Conservation (phyloP, 2,329 filamentous ascomycete genomes). For the Hypoxylon sp. region DNA sequence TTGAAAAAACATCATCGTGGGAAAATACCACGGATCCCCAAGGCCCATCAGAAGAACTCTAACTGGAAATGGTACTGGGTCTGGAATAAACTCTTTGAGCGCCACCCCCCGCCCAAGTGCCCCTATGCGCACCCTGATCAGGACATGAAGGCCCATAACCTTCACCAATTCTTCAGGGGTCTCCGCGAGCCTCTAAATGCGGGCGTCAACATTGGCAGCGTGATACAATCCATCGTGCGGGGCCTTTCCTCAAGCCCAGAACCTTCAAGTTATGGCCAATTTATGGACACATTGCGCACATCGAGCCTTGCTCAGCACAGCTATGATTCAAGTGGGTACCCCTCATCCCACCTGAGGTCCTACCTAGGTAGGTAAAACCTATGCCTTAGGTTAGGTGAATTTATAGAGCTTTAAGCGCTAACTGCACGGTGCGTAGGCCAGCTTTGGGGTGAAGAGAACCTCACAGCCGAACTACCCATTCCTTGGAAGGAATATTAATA, state of each 20-base stretch:
- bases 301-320: not conserved
- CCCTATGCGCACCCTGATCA: constrained; percentile 24
- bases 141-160: constrained; percentile 17
- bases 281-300: not conserved
- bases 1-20: constrained; percentile 24
- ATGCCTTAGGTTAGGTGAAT: too few species aligned
- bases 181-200: not conserved
- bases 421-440: not conserved
- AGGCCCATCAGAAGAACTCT: not conserved
- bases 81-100: constrained; percentile 25
- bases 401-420: not conserved
- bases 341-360: too few species aligned
- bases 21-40: constrained; percentile 14
- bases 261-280: not conserved
- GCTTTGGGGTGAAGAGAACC: too few species aligned
- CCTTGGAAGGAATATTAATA: too few species aligned
- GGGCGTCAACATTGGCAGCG: not conserved
- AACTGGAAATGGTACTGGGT: constrained; percentile 29
- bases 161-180: constrained; percentile 4
- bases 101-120: constrained; percentile 9
- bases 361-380: too few species aligned
- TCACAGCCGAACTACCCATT: too few species aligned
- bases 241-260: constrained; percentile 5
- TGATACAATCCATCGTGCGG: not conserved
- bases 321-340: not conserved